Evolutionary conservation across 2,329 filamentous ascomycete species (phyloP).

Genomic region (Pseudogymnoascus sp.): DNA sequence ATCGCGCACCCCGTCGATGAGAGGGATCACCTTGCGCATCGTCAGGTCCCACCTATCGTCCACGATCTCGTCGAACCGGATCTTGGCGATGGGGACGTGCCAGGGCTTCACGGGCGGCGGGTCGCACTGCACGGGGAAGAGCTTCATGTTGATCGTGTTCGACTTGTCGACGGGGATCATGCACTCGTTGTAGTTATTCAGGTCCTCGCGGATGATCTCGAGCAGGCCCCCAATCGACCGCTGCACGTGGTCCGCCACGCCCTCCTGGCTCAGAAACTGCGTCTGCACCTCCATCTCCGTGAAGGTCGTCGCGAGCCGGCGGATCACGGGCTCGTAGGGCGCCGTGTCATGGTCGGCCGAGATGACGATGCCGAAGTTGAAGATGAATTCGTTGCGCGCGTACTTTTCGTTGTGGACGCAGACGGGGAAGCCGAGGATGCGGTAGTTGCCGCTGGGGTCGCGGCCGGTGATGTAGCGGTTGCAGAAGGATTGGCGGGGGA

Average conservation of each 20-base stretch:
- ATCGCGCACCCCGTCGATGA: conserved; percentile 86
- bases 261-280: conserved; percentile 60
- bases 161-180: conserved; percentile 91
- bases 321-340: conserved; percentile 76
- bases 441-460: conserved; percentile 60
- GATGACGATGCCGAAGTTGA: conserved; percentile 89
- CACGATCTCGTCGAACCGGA: conserved; percentile 56
- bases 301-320: conserved; percentile 78
- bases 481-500: conserved; percentile 90
- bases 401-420: conserved; percentile 79
- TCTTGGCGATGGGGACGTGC: conserved; percentile 79
- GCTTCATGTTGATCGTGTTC: conserved; percentile 93
- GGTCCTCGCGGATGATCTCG: conserved; percentile 71
- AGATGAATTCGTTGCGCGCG: conserved; percentile 92
- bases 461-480: conserved; percentile 80
- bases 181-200: conserved; percentile 96
- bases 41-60: conserved; percentile 68
- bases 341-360: conserved; percentile 62
- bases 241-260: conserved; percentile 38
- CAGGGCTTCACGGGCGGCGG: conserved; percentile 74
- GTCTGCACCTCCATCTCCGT: conserved; percentile 87
- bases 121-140: conserved; percentile 74
- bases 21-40: conserved; percentile 68
- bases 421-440: conserved; percentile 80
- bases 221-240: conserved; percentile 75